Evolutionary conservation across 495 filamentous ascomycete genomes (phyloP), one percentile per base, ranked within the genome.

Genomic region (Aspergillus ellipticus): DNA sequence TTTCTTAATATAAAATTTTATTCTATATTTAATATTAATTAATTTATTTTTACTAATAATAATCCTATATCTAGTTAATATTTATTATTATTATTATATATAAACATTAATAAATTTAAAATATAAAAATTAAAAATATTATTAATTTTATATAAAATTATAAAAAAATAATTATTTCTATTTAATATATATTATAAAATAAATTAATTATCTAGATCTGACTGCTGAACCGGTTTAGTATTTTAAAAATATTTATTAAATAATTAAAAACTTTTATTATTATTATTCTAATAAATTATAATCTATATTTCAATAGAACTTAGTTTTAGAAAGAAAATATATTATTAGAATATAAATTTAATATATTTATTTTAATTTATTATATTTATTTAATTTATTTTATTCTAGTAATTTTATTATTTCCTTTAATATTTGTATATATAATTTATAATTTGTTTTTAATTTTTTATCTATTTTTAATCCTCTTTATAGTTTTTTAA

Each of bases 171-270:
- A 17, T 42, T 41, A 42, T 42, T 42, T 19, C 19, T 4, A 7
- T 20, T 15, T 41, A 29, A 15, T 53, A 42, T 42, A 42, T 21
- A 42, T 53, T 15, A 39, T 21, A 41, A 35, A 51, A 35, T 29
- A 33, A n/a, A 35, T 7, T 5, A 29, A 9, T 35, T 29, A 21
- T 16, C 35, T 33, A 31, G 16, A 43, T 43, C 16, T 19, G 16
- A 43, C 3, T 43, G 4, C 20, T 46, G 11, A 46, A 5, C 13
- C 33, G 11, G 20, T 51, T 51, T 16, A 51, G 28, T 29, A 11
- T 35, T 51, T 51, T 16, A 19, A 51, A 35, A 51, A 35, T 51
- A 51, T 35, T 29, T 51, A 26, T 37, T 17, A 13, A 51, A 35
- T n/a, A 35, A 51, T 37, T n/a, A n/a, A n/a, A n/a, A 51, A 17